A percentile compares a stretch with the other conserved stretches of the same genome.
Evolutionary conservation across 1,284 basidiomycete genomes (phyloP).

Genomic region (Moniliella sp.): DNA sequence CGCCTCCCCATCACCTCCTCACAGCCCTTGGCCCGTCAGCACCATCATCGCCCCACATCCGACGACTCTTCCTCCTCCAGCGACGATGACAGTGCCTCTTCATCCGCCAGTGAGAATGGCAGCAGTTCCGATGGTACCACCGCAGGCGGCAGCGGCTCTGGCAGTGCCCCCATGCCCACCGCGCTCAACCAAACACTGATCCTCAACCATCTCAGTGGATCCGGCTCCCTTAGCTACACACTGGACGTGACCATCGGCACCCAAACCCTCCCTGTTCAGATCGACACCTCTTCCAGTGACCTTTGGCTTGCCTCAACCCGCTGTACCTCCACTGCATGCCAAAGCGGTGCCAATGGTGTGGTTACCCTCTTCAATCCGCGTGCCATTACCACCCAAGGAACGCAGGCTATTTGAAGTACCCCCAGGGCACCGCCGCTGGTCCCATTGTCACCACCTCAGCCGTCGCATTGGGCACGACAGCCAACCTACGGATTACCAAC

Average conservation of each 20-base stretch:
- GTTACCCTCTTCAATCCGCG: constrained; percentile 10
- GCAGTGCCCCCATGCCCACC: too few species aligned
- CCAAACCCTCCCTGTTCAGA: constrained; percentile 13
- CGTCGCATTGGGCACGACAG: constrained; percentile 8
- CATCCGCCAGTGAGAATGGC: too few species aligned
- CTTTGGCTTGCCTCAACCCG: constrained; percentile 17
- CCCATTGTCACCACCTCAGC: constrained; percentile 10
- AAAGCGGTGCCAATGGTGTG: constrained; percentile 5
- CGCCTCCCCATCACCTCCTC: too few species aligned
- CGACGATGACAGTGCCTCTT: too few species aligned
- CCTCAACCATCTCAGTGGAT: constrained; percentile 8
- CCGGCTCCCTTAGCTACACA: constrained; percentile 17
- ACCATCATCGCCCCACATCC: too few species aligned
- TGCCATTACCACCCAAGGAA: constrained; percentile 6
- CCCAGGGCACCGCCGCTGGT: constrained; percentile 13
- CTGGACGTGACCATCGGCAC: constrained; percentile 10
- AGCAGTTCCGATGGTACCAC: too few species aligned
- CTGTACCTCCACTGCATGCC: constrained; percentile 11
- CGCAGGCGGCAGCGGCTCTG: too few species aligned
- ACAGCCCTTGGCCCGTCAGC: too few species aligned
- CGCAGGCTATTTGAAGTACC: constrained; percentile 12
- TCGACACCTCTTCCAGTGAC: constrained; percentile 20
- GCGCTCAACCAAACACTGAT: too few species aligned
- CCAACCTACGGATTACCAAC: not conserved
- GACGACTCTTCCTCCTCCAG: too few species aligned